Conservation (phyloP, 2,329 filamentous ascomycete species). For the Trichoderma aggressivum region DNA sequence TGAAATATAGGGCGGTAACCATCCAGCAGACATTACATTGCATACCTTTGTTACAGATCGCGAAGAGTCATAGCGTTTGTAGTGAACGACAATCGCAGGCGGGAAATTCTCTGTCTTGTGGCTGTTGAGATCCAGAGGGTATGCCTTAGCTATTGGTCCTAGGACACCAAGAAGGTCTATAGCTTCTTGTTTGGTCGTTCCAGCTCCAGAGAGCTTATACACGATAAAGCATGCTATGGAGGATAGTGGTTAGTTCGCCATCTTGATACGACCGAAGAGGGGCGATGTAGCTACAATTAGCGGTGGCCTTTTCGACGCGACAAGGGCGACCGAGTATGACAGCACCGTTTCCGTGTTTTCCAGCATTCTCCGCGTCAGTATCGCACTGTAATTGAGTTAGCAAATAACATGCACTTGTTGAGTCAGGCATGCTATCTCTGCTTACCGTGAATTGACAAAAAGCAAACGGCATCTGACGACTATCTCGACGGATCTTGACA, state of each 20-base stretch:
- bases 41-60: slow-evolving; percentile 42
- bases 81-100: slow-evolving; percentile 46
- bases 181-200: slow-evolving; percentile 44
- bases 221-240: slow-evolving; percentile 49
- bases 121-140: slow-evolving; percentile 32
- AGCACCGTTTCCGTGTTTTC: slow-evolving; percentile 44
- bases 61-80: slow-evolving; percentile 47
- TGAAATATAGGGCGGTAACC: neutral
- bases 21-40: neutral
- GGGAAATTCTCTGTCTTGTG: slow-evolving; percentile 37
- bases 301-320: slow-evolving; percentile 58
- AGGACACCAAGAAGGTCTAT: slow-evolving; percentile 40
- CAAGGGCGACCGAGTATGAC: slow-evolving; percentile 54
- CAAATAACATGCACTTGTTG: neutral
- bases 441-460: slow-evolving; percentile 62
- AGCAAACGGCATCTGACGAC: slow-evolving; percentile 57
- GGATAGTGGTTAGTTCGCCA: slow-evolving; percentile 18
- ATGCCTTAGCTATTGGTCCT: slow-evolving; percentile 38
- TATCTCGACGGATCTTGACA: slow-evolving; percentile 61
- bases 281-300: slow-evolving; percentile 46
- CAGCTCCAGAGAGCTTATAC: slow-evolving; percentile 34
- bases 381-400: slow-evolving; percentile 24
- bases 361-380: slow-evolving; percentile 47
- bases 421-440: neutral
- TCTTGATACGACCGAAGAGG: neutral